A percentile compares a stretch with the other conserved stretches of the same genome.
These are phyloP conservation scores for Periconia macrospinosa DNA, from an alignment of 2,329 filamentous ascomycete genomes.

Conservation along the genomic window DNA sequence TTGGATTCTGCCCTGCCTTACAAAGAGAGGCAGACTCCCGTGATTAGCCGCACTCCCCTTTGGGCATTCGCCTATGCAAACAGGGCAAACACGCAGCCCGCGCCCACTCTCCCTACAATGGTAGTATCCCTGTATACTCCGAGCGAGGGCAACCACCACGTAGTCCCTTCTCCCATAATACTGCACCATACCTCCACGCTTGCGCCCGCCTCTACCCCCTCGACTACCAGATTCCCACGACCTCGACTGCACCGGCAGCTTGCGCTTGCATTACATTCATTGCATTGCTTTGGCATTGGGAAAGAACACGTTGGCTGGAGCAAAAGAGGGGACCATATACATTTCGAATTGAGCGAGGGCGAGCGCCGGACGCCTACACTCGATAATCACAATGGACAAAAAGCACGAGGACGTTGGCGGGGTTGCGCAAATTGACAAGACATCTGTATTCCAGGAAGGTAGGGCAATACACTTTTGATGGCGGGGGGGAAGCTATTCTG, in stretches of 20 bases:
- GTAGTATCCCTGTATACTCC: conserved; percentile 39
- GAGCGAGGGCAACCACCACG: conserved; percentile 37
- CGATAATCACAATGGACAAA: conserved; percentile 61
- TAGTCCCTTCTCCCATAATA: conserved; percentile 30
- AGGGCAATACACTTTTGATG: conserved; percentile 24
- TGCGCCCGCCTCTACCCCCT: conserved; percentile 1
- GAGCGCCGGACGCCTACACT: conserved; percentile 11
- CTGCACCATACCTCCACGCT: background rate
- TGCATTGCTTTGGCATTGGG: conserved; percentile 5
- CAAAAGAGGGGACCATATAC: conserved; percentile 26
- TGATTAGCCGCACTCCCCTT: conserved; percentile 23
- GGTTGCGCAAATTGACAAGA: conserved; percentile 96
- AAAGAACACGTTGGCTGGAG: conserved; percentile 43
- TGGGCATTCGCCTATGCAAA: conserved; percentile 13
- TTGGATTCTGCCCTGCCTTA: conserved; percentile 9
- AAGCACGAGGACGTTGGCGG: conserved; percentile 98
- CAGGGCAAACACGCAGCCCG: conserved; percentile 31
- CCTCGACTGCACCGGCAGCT: background rate
- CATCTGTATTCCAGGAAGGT: conserved; percentile 99
- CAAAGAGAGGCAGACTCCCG: conserved; percentile 15
- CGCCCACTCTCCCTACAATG: conserved; percentile 12
- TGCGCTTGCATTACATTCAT: background rate
- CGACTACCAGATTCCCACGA: background rate
- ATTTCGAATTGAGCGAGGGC: background rate
- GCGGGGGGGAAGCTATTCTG: conserved; percentile 4